Percentiles rank a stretch among this genome's conserved stretches.
phyloP scores from a whole-genome alignment of 2,329 filamentous ascomycete species.

The Ilyonectria mors-panacis region DNA sequence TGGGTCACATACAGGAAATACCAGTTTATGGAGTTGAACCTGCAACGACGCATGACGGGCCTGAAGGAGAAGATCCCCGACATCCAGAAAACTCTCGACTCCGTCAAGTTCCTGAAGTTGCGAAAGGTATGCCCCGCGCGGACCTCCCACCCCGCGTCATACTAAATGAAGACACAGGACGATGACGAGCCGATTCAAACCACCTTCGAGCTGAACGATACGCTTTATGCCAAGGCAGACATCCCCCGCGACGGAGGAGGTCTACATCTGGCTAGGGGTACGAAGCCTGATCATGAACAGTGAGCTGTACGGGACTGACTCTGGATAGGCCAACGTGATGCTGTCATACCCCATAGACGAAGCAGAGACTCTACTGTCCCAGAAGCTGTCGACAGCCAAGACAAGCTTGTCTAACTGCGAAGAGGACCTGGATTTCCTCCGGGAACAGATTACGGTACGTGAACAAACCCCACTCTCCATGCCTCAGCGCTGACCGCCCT shows the following conservation, averaged over 20 bases:
- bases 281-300: neutral
- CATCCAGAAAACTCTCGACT: conserved; percentile 95
- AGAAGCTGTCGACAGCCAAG: conserved; percentile 85
- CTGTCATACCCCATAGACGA: conserved; percentile 92
- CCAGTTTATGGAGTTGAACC: conserved; percentile 98
- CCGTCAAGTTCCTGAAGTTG: conserved; percentile 86
- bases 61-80: conserved; percentile 97
- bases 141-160: neutral
- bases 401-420: conserved; percentile 89
- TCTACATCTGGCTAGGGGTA: conserved; percentile 97
- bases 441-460: conserved; percentile 94
- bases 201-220: conserved; percentile 97
- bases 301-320: conserved; percentile 42
- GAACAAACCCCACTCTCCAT: neutral
- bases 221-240: conserved; percentile 89
- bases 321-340: conserved; percentile 90
- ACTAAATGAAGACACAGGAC: conserved; percentile 54
- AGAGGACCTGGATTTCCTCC: conserved; percentile 94
- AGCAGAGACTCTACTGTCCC: conserved; percentile 82
- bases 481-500: conserved; percentile 26
- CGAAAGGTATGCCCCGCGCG: conserved; percentile 69
- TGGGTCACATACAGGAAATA: conserved; percentile 80
- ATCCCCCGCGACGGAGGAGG: conserved; percentile 88
- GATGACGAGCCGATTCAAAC: conserved; percentile 84
- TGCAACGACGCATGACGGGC: conserved; percentile 84